Percentiles rank a stretch among this genome's conserved stretches.
phyloP scores from a whole-genome alignment of 2,329 filamentous ascomycete species.

The Fusarium brevicatenulatum region DNA sequence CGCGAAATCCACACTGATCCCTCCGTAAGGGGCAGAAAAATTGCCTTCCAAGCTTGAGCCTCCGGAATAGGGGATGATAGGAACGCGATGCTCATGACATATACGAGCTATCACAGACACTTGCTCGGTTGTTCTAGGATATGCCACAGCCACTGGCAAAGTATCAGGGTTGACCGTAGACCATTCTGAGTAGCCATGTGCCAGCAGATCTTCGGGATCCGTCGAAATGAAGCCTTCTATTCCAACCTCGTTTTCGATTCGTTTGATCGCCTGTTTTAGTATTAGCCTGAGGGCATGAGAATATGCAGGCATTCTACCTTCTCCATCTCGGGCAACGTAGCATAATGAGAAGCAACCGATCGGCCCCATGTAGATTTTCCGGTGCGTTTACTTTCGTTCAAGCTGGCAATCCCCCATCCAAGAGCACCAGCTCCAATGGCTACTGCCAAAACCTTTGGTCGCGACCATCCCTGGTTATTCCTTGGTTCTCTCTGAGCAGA shows the following conservation, averaged over 20 bases:
- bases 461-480: constrained; percentile 40
- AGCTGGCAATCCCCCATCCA: constrained; percentile 55
- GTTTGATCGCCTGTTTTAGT: constrained; percentile 59
- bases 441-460: constrained; percentile 50
- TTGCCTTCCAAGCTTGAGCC: constrained; percentile 90
- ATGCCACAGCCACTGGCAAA: constrained; percentile 71
- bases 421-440: constrained; percentile 53
- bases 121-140: constrained; percentile 69
- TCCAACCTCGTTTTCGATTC: constrained; percentile 62
- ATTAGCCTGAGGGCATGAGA: constrained; percentile 11
- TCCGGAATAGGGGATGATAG: constrained; percentile 87
- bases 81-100: constrained; percentile 82
- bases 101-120: constrained; percentile 71
- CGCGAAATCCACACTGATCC: constrained; percentile 88
- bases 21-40: constrained; percentile 86
- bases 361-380: constrained; percentile 27
- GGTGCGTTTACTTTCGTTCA: constrained; percentile 24
- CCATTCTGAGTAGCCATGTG: constrained; percentile 76
- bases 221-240: constrained; percentile 69
- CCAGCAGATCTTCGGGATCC: constrained; percentile 69
- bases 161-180: constrained; percentile 69
- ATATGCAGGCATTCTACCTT: constrained; percentile 45
- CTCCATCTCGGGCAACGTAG: constrained; percentile 56
- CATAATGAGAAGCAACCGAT: constrained; percentile 49
- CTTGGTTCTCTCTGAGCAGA: constrained; percentile 3